Base-by-base conservation (phyloP, 1,139 yeast species). In the Hansenula lynferdii region DNA sequence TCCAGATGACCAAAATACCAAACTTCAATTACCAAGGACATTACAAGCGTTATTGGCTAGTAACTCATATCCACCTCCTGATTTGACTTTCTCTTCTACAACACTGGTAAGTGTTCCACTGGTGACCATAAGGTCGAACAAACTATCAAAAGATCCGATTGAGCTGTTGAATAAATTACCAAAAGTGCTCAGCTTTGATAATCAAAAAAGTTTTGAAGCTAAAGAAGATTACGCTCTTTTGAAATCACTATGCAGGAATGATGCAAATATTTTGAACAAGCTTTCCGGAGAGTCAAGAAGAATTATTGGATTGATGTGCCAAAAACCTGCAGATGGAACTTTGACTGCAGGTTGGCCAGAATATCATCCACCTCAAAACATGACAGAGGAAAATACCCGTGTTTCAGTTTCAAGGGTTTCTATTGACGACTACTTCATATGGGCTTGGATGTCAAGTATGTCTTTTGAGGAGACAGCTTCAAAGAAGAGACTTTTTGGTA, bases 381-480 rank as follows among this genome's bases (percentile, higher is more conserved):
- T 42, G 14, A 33, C 34, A 27, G 16, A 38, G 38, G 31, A 32
- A 28, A 11, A 42, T 36, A 26, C 65, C 9, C 74, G 79, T 23
- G 79, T 86, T 2, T 61, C 70, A 3, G 72, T 83, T 14, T 64
- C 75, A 15, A 75, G 85, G 44, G 82, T 85, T 1, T 72, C 86
- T 2, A 76, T 87, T 24, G 95, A 85, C 59, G 96, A 87, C 56
- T 87, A 84, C 56, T 86, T 82, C 53, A 85, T 86, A 22, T 87
- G 96, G 96, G 77, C 95, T 0, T 87, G 96, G 96, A 66, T 86
- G 50, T 79, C 89, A 4, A 75, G 89, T 2, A 60, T 86, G 21
- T 86, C 86, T 0, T 73, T 80, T 31, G 96, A 87, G 53, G 86
- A 85, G 56, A 78, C 89, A 1, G 67, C 72, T 28, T 62, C 66